Conservation (phyloP, 345 rosid genomes). For the Durio zibethinus region DNA sequence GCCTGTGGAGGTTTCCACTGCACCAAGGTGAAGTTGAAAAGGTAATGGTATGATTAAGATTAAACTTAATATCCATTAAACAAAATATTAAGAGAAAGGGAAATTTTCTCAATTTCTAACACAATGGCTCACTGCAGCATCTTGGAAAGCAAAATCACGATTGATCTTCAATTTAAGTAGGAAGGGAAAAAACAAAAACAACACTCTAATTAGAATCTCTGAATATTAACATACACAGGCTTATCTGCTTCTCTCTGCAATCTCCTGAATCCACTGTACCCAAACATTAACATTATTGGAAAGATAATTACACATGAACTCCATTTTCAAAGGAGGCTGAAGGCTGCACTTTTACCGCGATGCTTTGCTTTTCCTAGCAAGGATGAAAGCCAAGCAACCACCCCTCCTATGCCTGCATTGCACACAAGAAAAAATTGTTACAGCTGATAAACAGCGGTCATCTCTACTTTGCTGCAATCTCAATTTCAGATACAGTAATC, state of each 20-base stretch:
- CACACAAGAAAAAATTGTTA: background rate
- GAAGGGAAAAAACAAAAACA: background rate
- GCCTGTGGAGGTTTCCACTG: no score
- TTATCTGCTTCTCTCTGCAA: background rate
- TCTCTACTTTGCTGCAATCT: background rate
- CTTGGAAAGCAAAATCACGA: background rate
- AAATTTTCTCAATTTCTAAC: no score
- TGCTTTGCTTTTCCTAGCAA: constrained; percentile 21
- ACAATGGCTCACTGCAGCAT: no score
- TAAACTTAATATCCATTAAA: no score
- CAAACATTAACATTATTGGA: constrained; percentile 14
- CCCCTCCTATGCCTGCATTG: constrained; percentile 39
- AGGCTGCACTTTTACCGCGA: constrained; percentile 1
- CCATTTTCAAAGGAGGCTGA: background rate
- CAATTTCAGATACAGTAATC: background rate
- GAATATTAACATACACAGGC: constrained; percentile 4
- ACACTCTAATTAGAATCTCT: background rate
- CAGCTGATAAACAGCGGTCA: background rate
- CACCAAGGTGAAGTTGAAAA: no score
- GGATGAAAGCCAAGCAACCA: constrained; percentile 53
- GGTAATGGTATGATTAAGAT: no score
- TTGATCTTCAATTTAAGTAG: background rate
- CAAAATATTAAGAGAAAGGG: no score
- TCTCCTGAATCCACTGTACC: background rate
- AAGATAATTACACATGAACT: constrained; percentile 13